Conservation (phyloP, 169 alveolate genomes). For the Babesia bovis region DNA sequence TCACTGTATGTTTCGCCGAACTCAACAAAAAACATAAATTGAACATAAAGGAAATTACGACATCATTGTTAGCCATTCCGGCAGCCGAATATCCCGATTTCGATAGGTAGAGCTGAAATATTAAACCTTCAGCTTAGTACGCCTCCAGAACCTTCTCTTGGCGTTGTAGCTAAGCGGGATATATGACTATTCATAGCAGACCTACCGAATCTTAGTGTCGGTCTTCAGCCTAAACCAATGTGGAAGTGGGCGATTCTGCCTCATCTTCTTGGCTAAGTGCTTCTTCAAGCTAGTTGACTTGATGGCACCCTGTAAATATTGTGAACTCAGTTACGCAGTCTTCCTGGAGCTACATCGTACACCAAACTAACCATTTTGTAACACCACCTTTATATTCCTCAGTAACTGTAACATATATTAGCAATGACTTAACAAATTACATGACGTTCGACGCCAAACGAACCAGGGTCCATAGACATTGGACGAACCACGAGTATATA, state of each 20-base stretch:
- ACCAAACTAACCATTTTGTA: conserved; percentile 2
- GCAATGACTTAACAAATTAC: no score
- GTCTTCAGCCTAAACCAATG: conserved; percentile 94
- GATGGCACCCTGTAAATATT: conserved; percentile 84
- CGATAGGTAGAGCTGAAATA: conserved; percentile 22
- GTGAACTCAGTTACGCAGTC: background rate
- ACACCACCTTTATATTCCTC: no score
- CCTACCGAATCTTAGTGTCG: conserved; percentile 89
- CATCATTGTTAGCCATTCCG: background rate
- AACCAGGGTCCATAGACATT: no score
- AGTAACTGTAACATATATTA: no score
- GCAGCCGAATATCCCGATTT: background rate
- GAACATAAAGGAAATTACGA: background rate
- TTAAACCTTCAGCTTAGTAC: conserved; percentile 93
- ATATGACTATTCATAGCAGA: background rate
- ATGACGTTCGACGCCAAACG: no score
- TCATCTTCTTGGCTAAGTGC: conserved; percentile 90
- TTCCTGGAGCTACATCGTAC: background rate
- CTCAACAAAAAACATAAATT: no score
- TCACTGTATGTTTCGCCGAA: no score
- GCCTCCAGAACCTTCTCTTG: conserved; percentile 95
- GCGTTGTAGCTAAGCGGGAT: conserved; percentile 86
- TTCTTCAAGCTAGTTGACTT: conserved; percentile 89
- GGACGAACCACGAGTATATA: no score
- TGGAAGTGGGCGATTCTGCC: conserved; percentile 94